Evolutionary conservation across 306 rosid species (phyloP), one percentile per base, ranked within the genome.

Genomic region (Begonia peltatifolia): DNA sequence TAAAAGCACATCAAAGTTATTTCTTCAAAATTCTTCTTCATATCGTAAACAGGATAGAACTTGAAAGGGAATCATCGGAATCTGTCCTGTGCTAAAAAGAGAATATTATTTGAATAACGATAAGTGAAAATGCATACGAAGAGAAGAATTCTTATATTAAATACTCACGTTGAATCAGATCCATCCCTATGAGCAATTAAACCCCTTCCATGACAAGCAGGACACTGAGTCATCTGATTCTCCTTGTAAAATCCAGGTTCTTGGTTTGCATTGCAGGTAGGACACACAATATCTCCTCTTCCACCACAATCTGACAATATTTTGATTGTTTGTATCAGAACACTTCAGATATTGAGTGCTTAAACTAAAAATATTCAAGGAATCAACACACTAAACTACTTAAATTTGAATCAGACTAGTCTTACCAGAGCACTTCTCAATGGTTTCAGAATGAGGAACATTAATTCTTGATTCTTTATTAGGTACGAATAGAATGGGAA

Each of bases 101-200:
- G 53, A 47, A 58, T 38, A 22, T 12, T 25, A 4, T 47, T 30
- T 30, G 38, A 30, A 30, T 30, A 30, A 20, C 4, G 23, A 20
- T 2, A 20, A 30, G 38, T 16, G 36, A 10, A 48, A 48, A 11
- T 1, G 18, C 18, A 8, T 25, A 47, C 13, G 2, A 14, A 58
- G 18, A 16, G 15, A 58, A 8, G 15, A 23, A 25, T 22, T 7
- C 42, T 22, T 8, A 53, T 65, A 66, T 17, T 55, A 42, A 42
- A 42, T 6, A 64, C 94, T 76, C 68, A 90, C 95, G 71, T 48
- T 41, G 95, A 61, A 66, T 90, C 99, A 59, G 99, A 86, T 69
- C 95, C 99, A 78, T 90, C 99, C 67, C 57, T 79, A 65, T 83
- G 99, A 66, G 99, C 99, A 67, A 90, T 75, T 71, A 86, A 81